Base-by-base conservation (phyloP, 805 yeast genomes). In the Yamadazyma tumulicola region DNA sequence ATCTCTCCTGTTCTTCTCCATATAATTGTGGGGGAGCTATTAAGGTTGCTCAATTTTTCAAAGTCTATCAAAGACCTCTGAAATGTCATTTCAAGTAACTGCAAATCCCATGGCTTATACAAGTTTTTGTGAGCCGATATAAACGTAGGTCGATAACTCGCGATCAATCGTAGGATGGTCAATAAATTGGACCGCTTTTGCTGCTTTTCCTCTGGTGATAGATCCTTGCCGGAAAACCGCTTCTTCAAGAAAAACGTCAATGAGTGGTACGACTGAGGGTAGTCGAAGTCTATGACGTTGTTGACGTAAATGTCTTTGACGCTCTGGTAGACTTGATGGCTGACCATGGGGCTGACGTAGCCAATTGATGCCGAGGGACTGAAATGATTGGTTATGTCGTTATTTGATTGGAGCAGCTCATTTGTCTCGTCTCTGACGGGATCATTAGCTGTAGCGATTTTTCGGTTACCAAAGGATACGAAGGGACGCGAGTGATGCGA, bases 1-100 rank as follows among this genome's bases (percentile, higher is more conserved):
- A 86, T 79, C 52, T 85, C 94, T 7, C 94, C 94, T 0, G 94
- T 82, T 26, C 95, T 64, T 48, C 95, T 67, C 95, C 95, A 85
- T 43, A 85, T 80, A 12, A 84, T 78, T 3, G 91, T 81, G 1
- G 95, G 95, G 1, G 85, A 76, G 8, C 88, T 81, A 13, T 82
- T 78, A 38, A 79, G 49, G 15, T 65, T 61, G 29, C 60, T 52
- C 10, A 70, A 58, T 39, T 63, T 61, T 54, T 66, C 62, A 61
- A 67, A 53, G 62, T 77, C 67, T 38, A 69, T 46, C 45, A 61
- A 56, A 21, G 62, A 66, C 32, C 71, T 49, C 50, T 64, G 74
- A 43, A 67, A 64, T 19, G 69, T 53, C 72, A 66, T 65, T 41
- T 67, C 73, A 31, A 66, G 49, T 33, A 64, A 75, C 25, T 81